phyloP scores from a whole-genome alignment of 169 alveolate genomes.

The Gregarina niphandrodes region DNA sequence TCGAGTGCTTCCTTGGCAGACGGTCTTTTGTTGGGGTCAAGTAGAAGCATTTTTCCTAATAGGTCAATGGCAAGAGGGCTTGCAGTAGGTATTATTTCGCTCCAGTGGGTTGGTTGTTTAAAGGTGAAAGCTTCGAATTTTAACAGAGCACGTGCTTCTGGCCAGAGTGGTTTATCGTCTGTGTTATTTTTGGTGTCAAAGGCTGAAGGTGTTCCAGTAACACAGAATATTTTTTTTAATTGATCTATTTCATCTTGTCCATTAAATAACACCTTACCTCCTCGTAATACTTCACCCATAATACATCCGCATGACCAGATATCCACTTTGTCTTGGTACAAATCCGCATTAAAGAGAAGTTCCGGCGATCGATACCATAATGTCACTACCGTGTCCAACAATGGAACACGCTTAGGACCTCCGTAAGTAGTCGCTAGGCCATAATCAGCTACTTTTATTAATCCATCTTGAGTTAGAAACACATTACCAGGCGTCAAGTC shows the following conservation, averaged over 20 bases:
- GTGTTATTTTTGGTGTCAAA: too few species aligned
- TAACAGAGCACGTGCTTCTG: slow-evolving; percentile 43
- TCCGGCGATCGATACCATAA: slow-evolving; percentile 53
- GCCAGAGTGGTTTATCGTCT: slow-evolving; percentile 35
- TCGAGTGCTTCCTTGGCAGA: slow-evolving; percentile 16
- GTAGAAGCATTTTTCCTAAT: slow-evolving; percentile 2
- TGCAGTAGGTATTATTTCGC: slow-evolving; percentile 10
- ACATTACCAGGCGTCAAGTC: slow-evolving; percentile 23
- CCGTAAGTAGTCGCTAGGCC: slow-evolving; percentile 18
- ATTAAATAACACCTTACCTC: slow-evolving; percentile 36
- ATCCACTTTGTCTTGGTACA: slow-evolving; percentile 37
- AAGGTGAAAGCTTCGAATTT: slow-evolving; percentile 37
- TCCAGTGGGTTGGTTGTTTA: not conserved
- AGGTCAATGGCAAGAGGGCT: slow-evolving; percentile 12
- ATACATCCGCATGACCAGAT: slow-evolving; percentile 44
- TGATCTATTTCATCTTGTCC: slow-evolving; percentile 26
- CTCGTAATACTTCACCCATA: slow-evolving; percentile 32
- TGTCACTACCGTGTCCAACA: slow-evolving; percentile 22
- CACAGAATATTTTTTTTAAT: slow-evolving; percentile 13
- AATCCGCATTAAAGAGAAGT: slow-evolving; percentile 32
- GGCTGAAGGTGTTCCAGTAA: slow-evolving; percentile 22
- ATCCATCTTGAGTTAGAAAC: slow-evolving; percentile 13
- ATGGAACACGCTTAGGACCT: slow-evolving; percentile 12
- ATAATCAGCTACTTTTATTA: slow-evolving; percentile 19
- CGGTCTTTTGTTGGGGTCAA: slow-evolving; percentile 13